These are phyloP conservation scores for Boletus bicolor DNA, from an alignment of 768 basidiomycete species.

Conservation along the genomic window DNA sequence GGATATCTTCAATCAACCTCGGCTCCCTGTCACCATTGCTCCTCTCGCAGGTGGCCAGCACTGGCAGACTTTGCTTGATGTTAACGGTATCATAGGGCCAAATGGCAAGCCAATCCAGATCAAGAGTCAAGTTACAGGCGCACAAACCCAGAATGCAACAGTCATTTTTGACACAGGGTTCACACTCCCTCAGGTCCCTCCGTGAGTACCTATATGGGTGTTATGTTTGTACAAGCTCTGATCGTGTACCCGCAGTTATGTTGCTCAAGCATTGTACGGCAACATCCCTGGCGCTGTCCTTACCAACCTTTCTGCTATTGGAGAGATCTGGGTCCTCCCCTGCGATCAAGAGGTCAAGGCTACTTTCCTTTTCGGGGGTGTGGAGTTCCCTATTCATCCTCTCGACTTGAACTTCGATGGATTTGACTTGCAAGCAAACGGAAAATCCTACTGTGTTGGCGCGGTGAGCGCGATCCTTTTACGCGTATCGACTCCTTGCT, in stretches of 20 bases:
- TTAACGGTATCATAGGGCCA: constrained; percentile 59
- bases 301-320: constrained; percentile 36
- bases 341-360: constrained; percentile 63
- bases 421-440: constrained; percentile 16
- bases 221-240: constrained; percentile 14
- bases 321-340: constrained; percentile 57
- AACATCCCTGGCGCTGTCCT: constrained; percentile 52
- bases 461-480: constrained; percentile 36
- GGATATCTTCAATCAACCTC: constrained; percentile 48
- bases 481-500: neutral
- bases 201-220: constrained; percentile 29
- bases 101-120: constrained; percentile 49
- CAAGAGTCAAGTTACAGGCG: constrained; percentile 42
- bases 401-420: constrained; percentile 48
- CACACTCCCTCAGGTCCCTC: constrained; percentile 59
- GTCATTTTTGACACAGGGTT: constrained; percentile 71
- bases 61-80: constrained; percentile 62
- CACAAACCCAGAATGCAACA: constrained; percentile 47
- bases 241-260: constrained; percentile 32
- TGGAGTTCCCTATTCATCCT: constrained; percentile 59
- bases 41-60: constrained; percentile 48
- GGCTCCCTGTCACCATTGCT: constrained; percentile 45
- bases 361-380: constrained; percentile 60
- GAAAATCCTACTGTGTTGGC: constrained; percentile 36
- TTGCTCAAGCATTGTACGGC: constrained; percentile 62